Evolutionary conservation across 768 basidiomycete genomes (phyloP).

Genomic region (Auricularia sp.): DNA sequence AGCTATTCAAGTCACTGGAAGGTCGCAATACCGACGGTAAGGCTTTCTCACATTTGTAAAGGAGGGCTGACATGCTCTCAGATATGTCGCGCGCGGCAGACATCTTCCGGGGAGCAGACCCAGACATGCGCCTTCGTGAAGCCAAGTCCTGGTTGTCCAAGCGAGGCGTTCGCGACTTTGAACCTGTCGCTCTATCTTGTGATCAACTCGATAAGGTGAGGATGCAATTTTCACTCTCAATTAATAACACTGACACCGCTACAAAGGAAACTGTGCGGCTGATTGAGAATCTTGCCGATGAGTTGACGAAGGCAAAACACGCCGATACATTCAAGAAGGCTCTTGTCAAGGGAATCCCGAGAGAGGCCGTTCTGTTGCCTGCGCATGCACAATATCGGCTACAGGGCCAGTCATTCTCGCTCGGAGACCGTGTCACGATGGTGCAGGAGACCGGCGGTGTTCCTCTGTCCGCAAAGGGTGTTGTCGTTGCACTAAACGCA

Average conservation of each 20-base stretch:
- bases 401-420: slow-evolving; percentile 74
- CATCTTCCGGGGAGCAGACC: slow-evolving; percentile 40
- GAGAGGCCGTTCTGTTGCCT: slow-evolving; percentile 89
- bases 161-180: slow-evolving; percentile 82
- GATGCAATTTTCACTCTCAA: not conserved
- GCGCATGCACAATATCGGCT: slow-evolving; percentile 80
- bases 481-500: slow-evolving; percentile 79
- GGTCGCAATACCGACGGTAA: slow-evolving; percentile 53
- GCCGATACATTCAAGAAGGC: slow-evolving; percentile 71
- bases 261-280: slow-evolving; percentile 62
- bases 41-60: slow-evolving; percentile 14
- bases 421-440: slow-evolving; percentile 94
- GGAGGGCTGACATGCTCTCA: slow-evolving; percentile 19
- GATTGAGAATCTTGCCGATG: slow-evolving; percentile 70
- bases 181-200: slow-evolving; percentile 83
- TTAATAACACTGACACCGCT: not conserved
- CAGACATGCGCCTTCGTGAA: slow-evolving; percentile 59
- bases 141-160: slow-evolving; percentile 77
- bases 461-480: slow-evolving; percentile 83
- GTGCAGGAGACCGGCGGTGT: slow-evolving; percentile 92
- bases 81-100: slow-evolving; percentile 63
- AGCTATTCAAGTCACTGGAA: slow-evolving; percentile 68
- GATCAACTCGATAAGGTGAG: slow-evolving; percentile 83
- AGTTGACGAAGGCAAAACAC: slow-evolving; percentile 49
- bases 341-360: slow-evolving; percentile 87